Evolutionary conservation across 148 eudicot genomes (phyloP), one percentile per base, ranked within the genome.

Genomic region (Vaccinium macrocarpon): DNA sequence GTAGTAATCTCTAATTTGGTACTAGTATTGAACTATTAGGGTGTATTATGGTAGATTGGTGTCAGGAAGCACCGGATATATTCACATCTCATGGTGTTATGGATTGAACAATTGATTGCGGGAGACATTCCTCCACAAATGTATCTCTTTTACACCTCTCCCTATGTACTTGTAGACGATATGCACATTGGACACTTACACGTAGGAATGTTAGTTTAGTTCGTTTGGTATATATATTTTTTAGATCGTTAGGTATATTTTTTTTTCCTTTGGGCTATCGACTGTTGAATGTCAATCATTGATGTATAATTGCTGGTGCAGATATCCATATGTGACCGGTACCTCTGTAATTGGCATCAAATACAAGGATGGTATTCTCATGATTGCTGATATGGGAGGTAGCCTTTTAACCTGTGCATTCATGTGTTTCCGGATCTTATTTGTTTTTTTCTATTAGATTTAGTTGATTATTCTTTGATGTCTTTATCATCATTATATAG

Each of bases 351-450:
- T 96, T 80, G 99, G 92, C 76, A 92, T 97, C 87, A 97, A 93
- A 86, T 97, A 92, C 89, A 95, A 93, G 88, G 98, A 97, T 95
- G 99, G 98, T 15, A 84, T 97, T 82, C 97, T 95, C 81, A 90
- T 97, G 90, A 97, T 93, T 86, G 97, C 98, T 89, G 99, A 97
- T 88, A 95, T 95, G 98, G 99, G 99, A 93, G 99, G 99, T 97
- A 77, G 79, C 49, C 49, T 25, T 72, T 77, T 46, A 29, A 48
- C 35, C 42, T 76, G 6, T 27, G 48, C 19, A 21, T 11, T 10
- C 16, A 32, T 62, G 55, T 6, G 16, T 46, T 81, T 21, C n/a
- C 14, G 52, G 83, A 18, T 16, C 23, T 27, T 27, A 68, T 80
- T 19, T 81, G 29, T 27, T 9, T 32, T 55, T 82, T 23, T 32